Conservation (phyloP, 116 monocot species). For the Trichopus zeylanicus region DNA sequence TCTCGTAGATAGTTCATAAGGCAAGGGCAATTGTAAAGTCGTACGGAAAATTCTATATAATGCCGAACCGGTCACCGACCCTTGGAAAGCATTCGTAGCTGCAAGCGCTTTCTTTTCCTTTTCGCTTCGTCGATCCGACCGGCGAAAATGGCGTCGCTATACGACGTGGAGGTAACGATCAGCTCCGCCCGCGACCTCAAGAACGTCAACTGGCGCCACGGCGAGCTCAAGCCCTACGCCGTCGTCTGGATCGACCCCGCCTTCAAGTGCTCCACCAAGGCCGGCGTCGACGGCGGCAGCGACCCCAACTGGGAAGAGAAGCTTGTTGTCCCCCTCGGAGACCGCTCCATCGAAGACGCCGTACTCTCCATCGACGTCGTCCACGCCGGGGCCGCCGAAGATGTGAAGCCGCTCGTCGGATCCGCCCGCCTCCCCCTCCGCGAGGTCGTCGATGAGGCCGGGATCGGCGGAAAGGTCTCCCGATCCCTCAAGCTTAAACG, state of each 20-base stretch:
- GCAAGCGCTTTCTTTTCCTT: too few relatives aligned
- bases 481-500: conserved; percentile 63
- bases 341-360: conserved; percentile 34
- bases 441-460: conserved; percentile 65
- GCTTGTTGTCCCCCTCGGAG: conserved; percentile 38
- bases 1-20: too few relatives aligned
- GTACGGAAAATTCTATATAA: too few relatives aligned
- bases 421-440: conserved; percentile 59
- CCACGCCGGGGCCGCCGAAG: conserved; percentile 53
- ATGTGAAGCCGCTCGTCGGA: conserved; percentile 78
- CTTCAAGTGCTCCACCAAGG: conserved; percentile 61
- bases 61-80: too few relatives aligned
- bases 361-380: conserved; percentile 67
- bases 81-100: too few relatives aligned
- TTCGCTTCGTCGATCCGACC: too few relatives aligned
- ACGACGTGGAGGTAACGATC: conserved; percentile 74
- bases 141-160: conserved; percentile 16
- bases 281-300: conserved; percentile 36
- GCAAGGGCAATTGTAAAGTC: too few relatives aligned
- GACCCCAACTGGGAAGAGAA: conserved; percentile 72
- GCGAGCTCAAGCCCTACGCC: conserved; percentile 65
- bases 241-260: conserved; percentile 63
- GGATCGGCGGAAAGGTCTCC: conserved; percentile 37
- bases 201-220: conserved; percentile 89
- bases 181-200: conserved; percentile 56